Base-by-base conservation (phyloP, 179 eudicot genomes). In the Monotropa hypopitys region DNA sequence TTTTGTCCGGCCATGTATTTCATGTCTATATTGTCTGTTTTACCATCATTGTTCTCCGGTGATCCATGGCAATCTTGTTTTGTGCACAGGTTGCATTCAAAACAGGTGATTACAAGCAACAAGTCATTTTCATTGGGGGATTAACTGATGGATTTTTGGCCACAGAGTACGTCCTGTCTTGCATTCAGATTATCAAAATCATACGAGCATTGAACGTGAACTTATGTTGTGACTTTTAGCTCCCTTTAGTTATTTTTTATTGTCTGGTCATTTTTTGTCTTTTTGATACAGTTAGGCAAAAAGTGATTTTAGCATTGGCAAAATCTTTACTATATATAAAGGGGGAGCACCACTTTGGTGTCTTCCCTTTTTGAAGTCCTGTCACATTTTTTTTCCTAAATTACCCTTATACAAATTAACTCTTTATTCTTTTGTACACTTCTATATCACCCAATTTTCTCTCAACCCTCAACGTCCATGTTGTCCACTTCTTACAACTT, bases 91-190 rank as follows among this genome's bases (percentile, higher is more conserved):
- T 94, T 83, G 98, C 97, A 51, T 94, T 94, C 70, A 92, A 84
- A 82, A 92, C 93, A 13, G 97, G 98, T 71, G 91, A 94, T 69
- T 88, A 84, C 83, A 92, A 88, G 81, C 97, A 89, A 76, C 96
- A 92, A 78, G 96, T 92, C 76, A 84, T 94, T 74, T 94, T 94
- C 79, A 87, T 94, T 80, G 96, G 96, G 75, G 98, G 98, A 78
- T 76, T 92, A 78, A 88, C 94, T 66, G 97, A 94, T 79, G 98
- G 98, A 20, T 90, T 94, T 78, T 90, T 94, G 91, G 97, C 98
- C 68, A 90, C 98, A 33, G 91, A 94, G 98, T 94, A 94, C 71
- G 97, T 88, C 46, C 30, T 1, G 21, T 77, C 57, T 77, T 50
- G 20, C 33, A 28, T 42, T 65, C 57, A 38, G 11, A 49, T 38